Base-by-base conservation (phyloP, 2,329 filamentous ascomycete species). In the Chaetomium sp. region DNA sequence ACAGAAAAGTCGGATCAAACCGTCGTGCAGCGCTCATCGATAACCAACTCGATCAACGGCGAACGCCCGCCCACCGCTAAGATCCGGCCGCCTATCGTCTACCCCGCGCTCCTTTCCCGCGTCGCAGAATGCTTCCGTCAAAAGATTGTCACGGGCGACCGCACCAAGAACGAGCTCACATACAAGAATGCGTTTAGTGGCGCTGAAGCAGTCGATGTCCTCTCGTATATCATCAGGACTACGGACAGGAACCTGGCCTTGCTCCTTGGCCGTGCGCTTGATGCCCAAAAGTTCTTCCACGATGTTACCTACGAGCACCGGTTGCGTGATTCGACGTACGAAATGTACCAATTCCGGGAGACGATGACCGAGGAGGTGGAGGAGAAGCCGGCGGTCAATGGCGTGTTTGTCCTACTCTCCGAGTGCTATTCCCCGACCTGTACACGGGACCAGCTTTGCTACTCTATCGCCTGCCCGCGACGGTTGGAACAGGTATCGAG, bases 341-440 rank as follows among this genome's bases (percentile, higher is more conserved):
- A 99, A 72, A 88, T 99, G 71, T 99, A 97, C 71, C 92, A 97
- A 69, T 99, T 99, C 72, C 85, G 88, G 64, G 92, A 97, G 74
- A 95, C 87, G 2, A 79, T 97, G 70, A 87, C 91, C 74, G 92
- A 97, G 52, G 85, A 89, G 64, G 75, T 76, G n/a, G 87, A 90
- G 63, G 82, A 88, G 53, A 86, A 87, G 44, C 72, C 77, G 1
- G 70, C 77, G 1, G 92, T 99, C 59, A 95, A 99, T 68, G 94
- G 94, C 62, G 92, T 99, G 5, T 99, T 99, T 68, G 95, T 95
- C 1, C 78, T 99, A 44, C 78, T 99, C 52, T 96, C 92, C 0
- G 94, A 99, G 72, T 99, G 94, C 70, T 99, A 99, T 71, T 97
- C 92, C 44, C 94, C 94, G 7, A 99, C 94, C 1, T 99, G 94